Base-by-base conservation (phyloP, 2,329 filamentous ascomycete genomes). In the Macrophomina tecta region DNA sequence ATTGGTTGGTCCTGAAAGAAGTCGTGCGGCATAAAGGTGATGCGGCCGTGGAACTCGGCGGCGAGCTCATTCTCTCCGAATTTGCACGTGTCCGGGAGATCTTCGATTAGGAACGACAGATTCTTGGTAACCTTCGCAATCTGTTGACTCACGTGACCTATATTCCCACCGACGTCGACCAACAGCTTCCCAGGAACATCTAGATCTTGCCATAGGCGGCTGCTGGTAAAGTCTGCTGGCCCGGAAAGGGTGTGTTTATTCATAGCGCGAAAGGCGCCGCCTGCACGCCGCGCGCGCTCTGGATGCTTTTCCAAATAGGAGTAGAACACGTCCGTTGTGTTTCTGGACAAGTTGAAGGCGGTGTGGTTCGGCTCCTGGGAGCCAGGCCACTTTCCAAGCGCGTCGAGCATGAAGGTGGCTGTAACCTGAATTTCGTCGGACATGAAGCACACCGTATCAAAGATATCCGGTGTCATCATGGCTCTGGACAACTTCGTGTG, bases 1-100 rank as follows among this genome's bases (percentile, higher is more conserved):
- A 85, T 79, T 0, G 83, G 81, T 73, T 90, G 87, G 62, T 84
- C 81, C 6, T 79, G 79, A 73, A 89, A 87, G 72, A 90, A 87
- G 71, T 88, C 84, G 72, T 90, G 86, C 3, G 77, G 77, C 68
- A 81, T 77, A 68, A 81, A 81, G 6, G 69, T 71, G 48, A 79
- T 73, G 55, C 76, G 75, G 16, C 68, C 69, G 45, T 65, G 67
- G 9, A 76, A 69, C 23, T 70, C 68, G 4, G 9, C 30, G 9
- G 65, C 67, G 46, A 32, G 67, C 4, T 64, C 28, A 11, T 64
- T 30, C 34, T n/a, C 34, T 23, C 30, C 46, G 18, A 38, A 49
- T 48, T 67, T 67, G 42, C 71, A 40, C 12, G 69, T 69, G 9
- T 58, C 68, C 14, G 72, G 71, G 38, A 76, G 73, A 30, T 78